Percentiles rank a stretch among this genome's conserved stretches.
phyloP scores from a whole-genome alignment of 2,329 filamentous ascomycete genomes.

The Aureobasidium sp. region DNA sequence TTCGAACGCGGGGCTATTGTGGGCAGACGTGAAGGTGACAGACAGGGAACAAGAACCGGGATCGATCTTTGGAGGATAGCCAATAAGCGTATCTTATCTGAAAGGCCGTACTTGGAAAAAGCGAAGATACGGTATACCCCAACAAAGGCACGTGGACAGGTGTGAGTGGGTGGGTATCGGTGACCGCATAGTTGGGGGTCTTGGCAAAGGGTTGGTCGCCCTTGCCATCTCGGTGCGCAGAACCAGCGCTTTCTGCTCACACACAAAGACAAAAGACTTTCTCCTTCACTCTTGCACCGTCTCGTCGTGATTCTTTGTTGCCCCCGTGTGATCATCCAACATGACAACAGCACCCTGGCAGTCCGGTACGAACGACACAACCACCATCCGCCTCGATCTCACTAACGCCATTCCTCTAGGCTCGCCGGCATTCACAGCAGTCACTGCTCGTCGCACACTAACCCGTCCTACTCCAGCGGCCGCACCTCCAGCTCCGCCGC shows the following conservation, averaged over 20 bases:
- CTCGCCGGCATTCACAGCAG: constrained; percentile 38
- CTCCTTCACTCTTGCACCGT: constrained; percentile 10
- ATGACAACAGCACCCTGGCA: constrained; percentile 15
- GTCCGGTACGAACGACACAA: background rate
- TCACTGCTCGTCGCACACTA: constrained; percentile 37
- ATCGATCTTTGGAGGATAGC: background rate
- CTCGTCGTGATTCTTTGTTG: constrained; percentile 18
- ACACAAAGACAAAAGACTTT: background rate
- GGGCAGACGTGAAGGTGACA: background rate
- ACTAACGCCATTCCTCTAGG: constrained; percentile 15
- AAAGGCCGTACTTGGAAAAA: background rate
- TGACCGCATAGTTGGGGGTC: constrained; percentile 1
- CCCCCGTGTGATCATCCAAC: background rate
- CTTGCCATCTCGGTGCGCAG: background rate
- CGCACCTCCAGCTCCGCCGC: constrained; percentile 17
- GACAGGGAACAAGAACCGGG: background rate
- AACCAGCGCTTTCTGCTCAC: background rate
- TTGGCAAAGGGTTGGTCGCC: background rate
- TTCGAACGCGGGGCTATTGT: background rate
- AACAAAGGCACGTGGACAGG: background rate
- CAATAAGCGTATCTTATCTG: background rate
- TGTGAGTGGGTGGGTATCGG: background rate
- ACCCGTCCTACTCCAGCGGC: constrained; percentile 16
- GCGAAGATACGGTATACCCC: background rate
- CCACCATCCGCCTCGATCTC: background rate